Base-by-base conservation (phyloP, 257 asterid species). In the Capsicum rhomboideum region DNA sequence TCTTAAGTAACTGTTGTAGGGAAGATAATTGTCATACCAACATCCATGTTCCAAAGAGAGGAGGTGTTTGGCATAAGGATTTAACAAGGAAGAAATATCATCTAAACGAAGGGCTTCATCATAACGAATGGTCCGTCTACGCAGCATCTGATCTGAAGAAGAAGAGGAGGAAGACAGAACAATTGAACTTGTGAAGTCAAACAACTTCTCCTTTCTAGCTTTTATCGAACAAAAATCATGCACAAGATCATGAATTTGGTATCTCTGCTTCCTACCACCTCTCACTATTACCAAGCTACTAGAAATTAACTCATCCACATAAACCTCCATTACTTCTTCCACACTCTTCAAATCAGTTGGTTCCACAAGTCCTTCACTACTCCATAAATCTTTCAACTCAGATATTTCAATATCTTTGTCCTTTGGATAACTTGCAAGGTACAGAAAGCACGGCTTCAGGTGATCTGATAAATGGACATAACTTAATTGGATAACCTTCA, bases 361-460 rank as follows among this genome's bases (percentile, higher is more conserved):
- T 52, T 42, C 18, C 58, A 90, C 11, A n/a, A 85, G 84, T 14
- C 92, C 91, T 85, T 85, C 88, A 0, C 84, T 85, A 2, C 71
- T 64, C 93, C 89, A 88, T 10, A 84, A 42, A 1, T 78, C 29
- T 20, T 59, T 67, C 85, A 87, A 81, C 66, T 69, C 16, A 12
- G 2, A 74, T 83, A 21, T n/a, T n/a, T 49, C 29, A 29, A 88
- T 88, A 50, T 88, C 37, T 44, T 14, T 26, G 16, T 61, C 56
- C 67, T 83, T 79, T 13, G 59, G 71, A 82, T 84, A 88, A 6
- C 78, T 82, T 69, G 77, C 87, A 29, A 86, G 84, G 56, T 86
- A 89, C 42, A 89, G 87, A 31, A 89, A 81, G 37, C 91, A 86
- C 2, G 79, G 83, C 85, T 83, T 87, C 59, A 86, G 52, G 52